Conservation (phyloP, 2,329 filamentous ascomycete genomes). For the Myrmaecium sp. region DNA sequence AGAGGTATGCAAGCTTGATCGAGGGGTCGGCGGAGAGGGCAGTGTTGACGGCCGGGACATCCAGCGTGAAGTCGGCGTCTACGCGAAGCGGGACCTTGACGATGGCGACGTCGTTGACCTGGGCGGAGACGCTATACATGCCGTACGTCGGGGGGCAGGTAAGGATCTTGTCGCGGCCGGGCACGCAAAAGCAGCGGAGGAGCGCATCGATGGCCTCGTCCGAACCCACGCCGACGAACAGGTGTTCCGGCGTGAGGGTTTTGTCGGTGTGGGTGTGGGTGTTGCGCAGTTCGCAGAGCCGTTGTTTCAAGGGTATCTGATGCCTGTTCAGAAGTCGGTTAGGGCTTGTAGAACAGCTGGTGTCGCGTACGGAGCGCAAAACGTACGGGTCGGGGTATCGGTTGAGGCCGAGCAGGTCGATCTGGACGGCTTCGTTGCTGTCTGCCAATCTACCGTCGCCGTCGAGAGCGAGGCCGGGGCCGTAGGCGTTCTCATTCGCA, state of each 20-base stretch:
- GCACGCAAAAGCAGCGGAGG: constrained; percentile 80
- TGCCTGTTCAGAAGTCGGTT: constrained; percentile 28
- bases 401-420: constrained; percentile 71
- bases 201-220: constrained; percentile 95
- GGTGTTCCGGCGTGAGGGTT: constrained; percentile 57
- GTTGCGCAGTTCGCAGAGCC: constrained; percentile 75
- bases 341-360: constrained; percentile 1
- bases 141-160: constrained; percentile 95
- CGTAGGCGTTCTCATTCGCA: constrained; percentile 94
- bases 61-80: constrained; percentile 53
- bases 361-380: not conserved
- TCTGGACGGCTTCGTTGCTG: constrained; percentile 29
- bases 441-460: constrained; percentile 31
- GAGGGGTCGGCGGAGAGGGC: constrained; percentile 44
- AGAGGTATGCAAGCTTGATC: constrained; percentile 84
- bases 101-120: constrained; percentile 80
- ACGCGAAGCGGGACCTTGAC: constrained; percentile 70
- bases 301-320: constrained; percentile 71
- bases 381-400: constrained; percentile 76
- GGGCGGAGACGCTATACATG: constrained; percentile 92
- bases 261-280: constrained; percentile 63
- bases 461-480: constrained; percentile 51
- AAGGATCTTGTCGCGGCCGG: constrained; percentile 75
- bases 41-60: constrained; percentile 50
- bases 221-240: constrained; percentile 90